Base-by-base conservation (phyloP, 176 grass and related monocot species). In the Typha latifolia region DNA sequence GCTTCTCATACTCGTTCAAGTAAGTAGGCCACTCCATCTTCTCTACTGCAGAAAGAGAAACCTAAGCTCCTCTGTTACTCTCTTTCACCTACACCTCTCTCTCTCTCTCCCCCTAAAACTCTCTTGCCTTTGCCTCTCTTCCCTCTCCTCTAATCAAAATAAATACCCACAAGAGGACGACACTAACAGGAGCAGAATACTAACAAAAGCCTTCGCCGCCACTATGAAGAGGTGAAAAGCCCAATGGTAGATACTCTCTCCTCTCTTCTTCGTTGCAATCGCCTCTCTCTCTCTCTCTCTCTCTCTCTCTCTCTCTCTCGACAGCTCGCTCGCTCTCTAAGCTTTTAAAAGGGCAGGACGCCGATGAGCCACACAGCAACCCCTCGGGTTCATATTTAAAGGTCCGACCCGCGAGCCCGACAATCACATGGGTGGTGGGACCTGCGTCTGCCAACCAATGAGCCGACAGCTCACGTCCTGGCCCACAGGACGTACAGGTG, bases 1-100 rank as follows among this genome's bases (percentile, higher is more conserved):
- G 93, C 88, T 97, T 97, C 85, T 96, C 88, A 51, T 97, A 97
- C 80, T 97, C 93, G 21, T 97, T 72, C 18, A 97, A 71, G 72
- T 62, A 75, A 62, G 82, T 48, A 12, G 72, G 85, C 85, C 93
- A 89, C 71, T 89, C 93, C 93, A 92, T 96, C 21, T 70, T 31
- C 37, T 43, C 37, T 43, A 43, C 9, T 43, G 37, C 37, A 19
- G 13, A 56, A 56, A 8, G 18, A 56, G 18, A 56, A 43, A 56
- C 14, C 16, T 56, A 15, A n/a, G 22, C 48, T 8, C 48, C 64
- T 74, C 57, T 13, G 0, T 31, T 68, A 4, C 11, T 14, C 18
- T 43, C 47, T 50, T 43, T 43, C 37, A 43, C 6, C 37, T 43
- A 43, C 37, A 43, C 5, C 37, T 43, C 37, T 43, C 34, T 43